Evolutionary conservation across 2,329 filamentous ascomycete genomes (phyloP).

Genomic region (Hansfordia pulvinata): DNA sequence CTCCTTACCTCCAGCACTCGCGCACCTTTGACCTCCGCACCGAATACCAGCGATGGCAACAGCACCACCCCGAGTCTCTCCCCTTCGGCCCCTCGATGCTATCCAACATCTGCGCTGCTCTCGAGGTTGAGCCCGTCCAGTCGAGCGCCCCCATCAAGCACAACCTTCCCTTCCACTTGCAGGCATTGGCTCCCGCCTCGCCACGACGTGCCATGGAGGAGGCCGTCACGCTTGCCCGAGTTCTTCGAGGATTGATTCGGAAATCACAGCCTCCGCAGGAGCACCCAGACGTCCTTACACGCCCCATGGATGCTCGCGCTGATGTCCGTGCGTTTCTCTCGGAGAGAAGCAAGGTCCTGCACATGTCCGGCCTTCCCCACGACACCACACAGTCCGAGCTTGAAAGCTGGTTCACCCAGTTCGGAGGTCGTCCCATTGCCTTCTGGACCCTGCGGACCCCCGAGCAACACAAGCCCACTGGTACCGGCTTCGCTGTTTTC

Average conservation of each 20-base stretch:
- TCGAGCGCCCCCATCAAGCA: constrained; percentile 97
- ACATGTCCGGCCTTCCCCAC: constrained; percentile 94
- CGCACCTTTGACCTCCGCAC: constrained; percentile 93
- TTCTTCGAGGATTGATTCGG: constrained; percentile 81
- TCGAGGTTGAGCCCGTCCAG: constrained; percentile 96
- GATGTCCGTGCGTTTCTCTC: constrained; percentile 93
- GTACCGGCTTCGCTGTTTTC: constrained; percentile 95
- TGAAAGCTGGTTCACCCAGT: constrained; percentile 99
- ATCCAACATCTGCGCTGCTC: constrained; percentile 92
- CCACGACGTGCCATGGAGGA: constrained; percentile 96
- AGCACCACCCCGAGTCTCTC: constrained; percentile 93
- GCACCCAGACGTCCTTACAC: constrained; percentile 85
- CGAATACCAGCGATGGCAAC: constrained; percentile 97
- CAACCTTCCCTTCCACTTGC: constrained; percentile 93
- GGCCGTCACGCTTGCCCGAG: constrained; percentile 83
- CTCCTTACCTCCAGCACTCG: constrained; percentile 93
- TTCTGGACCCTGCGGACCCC: constrained; percentile 98
- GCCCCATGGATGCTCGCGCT: constrained; percentile 91
- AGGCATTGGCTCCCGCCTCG: constrained; percentile 88
- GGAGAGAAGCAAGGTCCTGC: constrained; percentile 93
- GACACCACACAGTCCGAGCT: constrained; percentile 97
- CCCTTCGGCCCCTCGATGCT: constrained; percentile 93
- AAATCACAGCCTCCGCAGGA: constrained; percentile 93
- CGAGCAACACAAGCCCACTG: constrained; percentile 98
- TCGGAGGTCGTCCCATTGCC: constrained; percentile 90